Evolutionary conservation across 164 flowering plant genomes (phyloP), one percentile per base, ranked within the genome.

Genomic region (Macadamia tetraphylla): DNA sequence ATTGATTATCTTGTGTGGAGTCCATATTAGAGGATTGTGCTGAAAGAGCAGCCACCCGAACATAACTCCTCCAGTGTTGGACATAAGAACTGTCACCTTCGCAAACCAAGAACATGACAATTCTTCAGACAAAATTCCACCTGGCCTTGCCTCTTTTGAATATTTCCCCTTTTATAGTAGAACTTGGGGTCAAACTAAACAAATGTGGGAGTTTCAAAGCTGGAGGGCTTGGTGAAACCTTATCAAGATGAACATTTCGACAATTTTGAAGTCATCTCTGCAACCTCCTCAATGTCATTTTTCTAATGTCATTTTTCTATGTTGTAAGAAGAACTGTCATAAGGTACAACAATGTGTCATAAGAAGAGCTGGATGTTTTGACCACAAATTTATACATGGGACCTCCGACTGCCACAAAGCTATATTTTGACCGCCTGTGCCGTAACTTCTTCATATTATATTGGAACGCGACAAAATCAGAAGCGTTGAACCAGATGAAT

Each of bases 131-230:
- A 53, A 17, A 5, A 71, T 63, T 89, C 97, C 17, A 71, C 69
- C 71, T 80, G 89, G 67, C 63, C 66, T 1, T 82, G 82, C 64
- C 90, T 81, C 77, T 82, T 94, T 70, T 84, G 92, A 67, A 77
- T 46, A 59, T 80, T 86, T 70, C 86, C 88, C 64, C 81, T 80
- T 88, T 91, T 29, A 84, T 89, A 51, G 93, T 83, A 67, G 96
- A 90, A 80, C 81, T 88, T 60, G 99, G 97, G 46, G 94, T 88
- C 73, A 80, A 83, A 73, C 88, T 90, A 80, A 94, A 91, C 60
- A 94, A 78, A 46, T 88, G 98, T 51, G 98, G 98, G 64, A 94
- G 94, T 77, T 90, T 94, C 60, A 94, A 73, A 69, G 97, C 67
- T 70, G 97, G 88, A 53, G 53, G 53, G 70, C 89, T 83, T 51